These are phyloP conservation scores for Mucor indicus DNA, from an alignment of 371 early-diverging fungal species.

Conservation along the genomic window DNA sequence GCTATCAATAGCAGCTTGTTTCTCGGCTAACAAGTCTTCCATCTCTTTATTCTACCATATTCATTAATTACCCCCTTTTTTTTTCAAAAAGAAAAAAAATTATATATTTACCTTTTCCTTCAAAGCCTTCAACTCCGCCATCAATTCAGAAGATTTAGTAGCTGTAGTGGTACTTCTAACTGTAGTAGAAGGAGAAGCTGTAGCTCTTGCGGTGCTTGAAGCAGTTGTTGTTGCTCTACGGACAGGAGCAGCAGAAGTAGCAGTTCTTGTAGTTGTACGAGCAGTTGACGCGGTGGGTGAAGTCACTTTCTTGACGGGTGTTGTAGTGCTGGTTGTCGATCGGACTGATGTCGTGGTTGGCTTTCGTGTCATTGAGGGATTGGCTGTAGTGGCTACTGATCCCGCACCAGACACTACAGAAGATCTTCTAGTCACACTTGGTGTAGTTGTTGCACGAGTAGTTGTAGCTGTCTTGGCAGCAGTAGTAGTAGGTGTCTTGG, in stretches of 20 bases:
- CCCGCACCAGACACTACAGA: not conserved
- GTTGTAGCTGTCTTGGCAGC: not conserved
- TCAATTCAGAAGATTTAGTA: slow-evolving; percentile 17
- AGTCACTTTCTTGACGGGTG: slow-evolving; percentile 9
- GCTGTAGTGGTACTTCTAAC: slow-evolving; percentile 3
- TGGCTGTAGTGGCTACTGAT: not conserved
- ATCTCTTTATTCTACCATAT: slow-evolving; percentile 18
- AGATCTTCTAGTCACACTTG: not conserved
- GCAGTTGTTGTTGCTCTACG: slow-evolving; percentile 14
- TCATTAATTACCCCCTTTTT: not conserved
- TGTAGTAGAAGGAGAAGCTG: slow-evolving; percentile 11
- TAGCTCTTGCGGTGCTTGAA: slow-evolving; percentile 5
- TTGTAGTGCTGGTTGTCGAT: slow-evolving; percentile 2
- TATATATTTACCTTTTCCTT: slow-evolving; percentile 24
- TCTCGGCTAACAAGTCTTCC: slow-evolving; percentile 15
- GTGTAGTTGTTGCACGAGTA: too few relatives aligned
- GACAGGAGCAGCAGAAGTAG: slow-evolving; percentile 6
- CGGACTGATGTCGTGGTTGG: slow-evolving; percentile 10
- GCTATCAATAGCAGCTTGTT: slow-evolving; percentile 13
- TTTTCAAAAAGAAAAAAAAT: not conserved
- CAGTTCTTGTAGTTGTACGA: slow-evolving; percentile 3
- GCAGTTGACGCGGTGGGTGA: slow-evolving; percentile 22
- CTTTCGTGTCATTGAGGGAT: slow-evolving; percentile 4
- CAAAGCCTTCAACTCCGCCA: slow-evolving; percentile 19
- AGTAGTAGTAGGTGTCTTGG: not conserved